phyloP scores from a whole-genome alignment of 2,329 filamentous ascomycete species.

The Geosmithia flava region DNA sequence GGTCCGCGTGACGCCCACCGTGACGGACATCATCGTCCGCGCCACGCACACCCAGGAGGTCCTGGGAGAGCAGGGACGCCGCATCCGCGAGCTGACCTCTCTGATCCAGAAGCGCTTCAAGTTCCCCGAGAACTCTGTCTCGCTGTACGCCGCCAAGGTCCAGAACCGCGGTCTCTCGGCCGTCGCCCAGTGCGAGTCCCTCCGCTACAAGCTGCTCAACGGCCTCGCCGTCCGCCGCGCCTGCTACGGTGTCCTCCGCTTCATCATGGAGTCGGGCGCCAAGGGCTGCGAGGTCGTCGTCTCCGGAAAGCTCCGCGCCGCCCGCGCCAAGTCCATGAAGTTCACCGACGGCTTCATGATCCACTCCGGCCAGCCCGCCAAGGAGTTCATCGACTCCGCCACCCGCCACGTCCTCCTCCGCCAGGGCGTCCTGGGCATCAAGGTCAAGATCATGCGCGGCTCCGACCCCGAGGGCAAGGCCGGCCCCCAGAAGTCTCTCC shows the following conservation, averaged over 20 bases:
- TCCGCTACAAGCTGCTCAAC: slow-evolving; percentile 99
- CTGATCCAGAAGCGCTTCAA: slow-evolving; percentile 99
- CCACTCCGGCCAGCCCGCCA: slow-evolving; percentile 98
- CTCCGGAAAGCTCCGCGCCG: slow-evolving; percentile 96
- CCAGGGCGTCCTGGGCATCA: slow-evolving; percentile 99
- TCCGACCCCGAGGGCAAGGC: slow-evolving; percentile 99
- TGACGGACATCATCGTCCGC: slow-evolving; percentile 99
- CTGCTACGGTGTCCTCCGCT: slow-evolving; percentile 99
- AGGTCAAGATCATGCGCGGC: slow-evolving; percentile 99
- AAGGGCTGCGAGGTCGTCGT: slow-evolving; percentile 99
- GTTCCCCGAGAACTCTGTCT: slow-evolving; percentile 99
- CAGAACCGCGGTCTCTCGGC: slow-evolving; percentile 99
- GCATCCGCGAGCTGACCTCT: slow-evolving; percentile 99
- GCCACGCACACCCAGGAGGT: slow-evolving; percentile 99
- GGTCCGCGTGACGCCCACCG: slow-evolving; percentile 98
- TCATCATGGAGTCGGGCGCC: slow-evolving; percentile 99
- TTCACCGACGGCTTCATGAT: slow-evolving; percentile 99
- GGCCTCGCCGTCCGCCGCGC: slow-evolving; percentile 96
- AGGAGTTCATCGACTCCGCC: slow-evolving; percentile 98
- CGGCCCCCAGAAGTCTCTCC: slow-evolving; percentile 91
- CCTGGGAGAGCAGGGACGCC: slow-evolving; percentile 97
- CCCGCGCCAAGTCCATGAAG: slow-evolving; percentile 99
- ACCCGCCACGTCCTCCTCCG: slow-evolving; percentile 99
- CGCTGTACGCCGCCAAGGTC: slow-evolving; percentile 99
- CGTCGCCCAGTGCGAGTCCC: slow-evolving; percentile 99